These are phyloP conservation scores for Salvia sclarea DNA, from an alignment of 305 asterid genomes.

Conservation along the genomic window DNA sequence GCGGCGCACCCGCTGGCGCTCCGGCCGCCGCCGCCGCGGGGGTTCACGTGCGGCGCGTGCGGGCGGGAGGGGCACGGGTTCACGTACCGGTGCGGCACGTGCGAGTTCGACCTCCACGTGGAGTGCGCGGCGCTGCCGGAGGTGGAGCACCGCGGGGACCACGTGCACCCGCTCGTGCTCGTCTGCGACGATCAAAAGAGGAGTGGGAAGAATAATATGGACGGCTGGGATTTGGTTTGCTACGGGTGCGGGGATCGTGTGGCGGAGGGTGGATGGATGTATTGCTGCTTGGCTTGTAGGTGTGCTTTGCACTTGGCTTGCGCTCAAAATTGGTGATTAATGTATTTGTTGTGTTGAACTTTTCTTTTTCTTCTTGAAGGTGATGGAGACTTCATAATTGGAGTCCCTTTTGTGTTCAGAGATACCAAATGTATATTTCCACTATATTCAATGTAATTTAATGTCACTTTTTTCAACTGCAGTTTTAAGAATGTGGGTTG, in stretches of 20 bases:
- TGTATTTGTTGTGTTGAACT: too few species aligned
- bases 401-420: too few species aligned
- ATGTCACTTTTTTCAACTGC: too few species aligned
- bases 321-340: neutral
- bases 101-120: constrained; percentile 60
- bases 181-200: too few species aligned
- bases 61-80: constrained; percentile 51
- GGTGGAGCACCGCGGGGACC: constrained; percentile 34
- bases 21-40: constrained; percentile 42
- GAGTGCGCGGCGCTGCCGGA: constrained; percentile 65
- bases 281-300: constrained; percentile 38
- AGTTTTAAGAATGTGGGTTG: too few species aligned
- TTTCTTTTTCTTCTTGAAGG: too few species aligned
- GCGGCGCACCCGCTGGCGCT: constrained; percentile 47
- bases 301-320: constrained; percentile 43
- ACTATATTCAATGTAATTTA: too few species aligned
- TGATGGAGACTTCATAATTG: too few species aligned
- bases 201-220: neutral
- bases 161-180: constrained; percentile 38
- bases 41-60: constrained; percentile 59
- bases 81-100: constrained; percentile 48
- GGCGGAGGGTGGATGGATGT: constrained; percentile 37
- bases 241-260: constrained; percentile 17
- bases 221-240: constrained; percentile 28
- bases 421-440: too few species aligned